Percentiles rank a stretch among this genome's conserved stretches.
phyloP scores from a whole-genome alignment of 176 grass and related monocot species.

The Luzula sylvatica region DNA sequence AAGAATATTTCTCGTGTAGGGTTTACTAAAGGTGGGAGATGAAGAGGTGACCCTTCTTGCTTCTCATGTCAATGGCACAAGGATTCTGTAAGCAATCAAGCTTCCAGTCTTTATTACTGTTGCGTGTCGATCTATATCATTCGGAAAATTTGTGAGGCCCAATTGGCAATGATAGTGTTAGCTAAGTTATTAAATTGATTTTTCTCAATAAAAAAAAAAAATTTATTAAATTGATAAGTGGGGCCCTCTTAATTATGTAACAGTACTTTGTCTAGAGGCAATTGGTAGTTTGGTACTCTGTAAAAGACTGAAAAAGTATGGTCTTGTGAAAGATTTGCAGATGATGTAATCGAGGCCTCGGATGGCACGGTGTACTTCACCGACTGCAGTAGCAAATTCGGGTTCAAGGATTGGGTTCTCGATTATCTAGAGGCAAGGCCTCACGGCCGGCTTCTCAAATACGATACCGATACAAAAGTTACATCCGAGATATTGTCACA shows the following conservation, averaged over 20 bases:
- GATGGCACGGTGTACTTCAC: constrained; percentile 76
- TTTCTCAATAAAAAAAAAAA: not conserved
- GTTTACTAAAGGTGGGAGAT: constrained; percentile 38
- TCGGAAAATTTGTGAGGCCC: no score
- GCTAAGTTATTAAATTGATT: no score
- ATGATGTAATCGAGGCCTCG: constrained; percentile 43
- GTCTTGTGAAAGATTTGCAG: constrained; percentile 52
- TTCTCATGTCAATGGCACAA: constrained; percentile 29
- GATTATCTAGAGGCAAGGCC: constrained; percentile 29
- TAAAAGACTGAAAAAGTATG: no score
- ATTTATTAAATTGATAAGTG: not conserved
- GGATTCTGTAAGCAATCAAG: constrained; percentile 40
- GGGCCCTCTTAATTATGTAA: no score
- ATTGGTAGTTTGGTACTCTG: no score
- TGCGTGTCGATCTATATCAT: no score
- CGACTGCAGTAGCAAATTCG: constrained; percentile 48
- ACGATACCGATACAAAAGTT: constrained; percentile 34
- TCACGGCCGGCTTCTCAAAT: constrained; percentile 69
- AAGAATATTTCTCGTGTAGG: constrained; percentile 37
- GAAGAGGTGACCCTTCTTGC: constrained; percentile 50
- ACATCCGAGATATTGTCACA: constrained; percentile 29
- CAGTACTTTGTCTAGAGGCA: no score
- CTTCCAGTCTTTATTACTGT: no score
- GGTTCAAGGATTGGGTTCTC: constrained; percentile 34
- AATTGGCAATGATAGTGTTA: no score